These are phyloP conservation scores for Lodderomyces oxycetoniae DNA, from an alignment of 1,139 yeast genomes.

Conservation along the genomic window DNA sequence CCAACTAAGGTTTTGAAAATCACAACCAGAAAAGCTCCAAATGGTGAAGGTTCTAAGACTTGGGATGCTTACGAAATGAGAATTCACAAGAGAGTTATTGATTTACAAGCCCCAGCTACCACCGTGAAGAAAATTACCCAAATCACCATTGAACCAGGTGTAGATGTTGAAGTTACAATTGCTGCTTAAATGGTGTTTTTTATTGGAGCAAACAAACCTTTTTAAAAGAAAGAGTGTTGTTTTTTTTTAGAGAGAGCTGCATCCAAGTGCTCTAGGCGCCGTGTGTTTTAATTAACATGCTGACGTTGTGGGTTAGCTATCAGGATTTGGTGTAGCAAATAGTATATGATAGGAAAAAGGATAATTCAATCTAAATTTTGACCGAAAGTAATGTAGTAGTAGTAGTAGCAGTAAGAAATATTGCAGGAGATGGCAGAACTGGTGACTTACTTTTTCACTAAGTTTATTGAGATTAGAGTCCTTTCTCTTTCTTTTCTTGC, in stretches of 20 bases:
- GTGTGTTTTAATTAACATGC: slow-evolving; percentile 43
- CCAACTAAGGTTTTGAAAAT: slow-evolving; percentile 99
- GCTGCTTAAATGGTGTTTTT: slow-evolving; percentile 27
- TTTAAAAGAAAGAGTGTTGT: too few species aligned
- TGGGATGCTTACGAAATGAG: slow-evolving; percentile 99
- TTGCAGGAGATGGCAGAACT: too few species aligned
- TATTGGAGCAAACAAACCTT: too few species aligned
- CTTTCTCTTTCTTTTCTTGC: too few species aligned
- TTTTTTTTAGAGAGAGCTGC: slow-evolving; percentile 5
- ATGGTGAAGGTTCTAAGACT: slow-evolving; percentile 99
- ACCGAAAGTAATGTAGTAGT: too few species aligned
- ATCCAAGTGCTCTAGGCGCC: slow-evolving; percentile 60
- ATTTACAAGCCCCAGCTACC: slow-evolving; percentile 95
- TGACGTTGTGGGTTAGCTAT: slow-evolving; percentile 62
- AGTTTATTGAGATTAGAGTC: too few species aligned
- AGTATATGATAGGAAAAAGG: too few species aligned
- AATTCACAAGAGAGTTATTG: slow-evolving; percentile 99
- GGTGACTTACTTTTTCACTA: too few species aligned
- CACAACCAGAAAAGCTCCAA: slow-evolving; percentile 99
- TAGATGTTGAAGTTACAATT: slow-evolving; percentile 40
- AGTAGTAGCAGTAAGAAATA: too few species aligned
- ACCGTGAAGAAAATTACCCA: slow-evolving; percentile 95
- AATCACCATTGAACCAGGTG: slow-evolving; percentile 69
- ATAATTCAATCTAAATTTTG: too few species aligned
- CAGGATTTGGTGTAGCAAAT: slow-evolving; percentile 43